Evolutionary conservation across 352 stramenopile genomes (phyloP).

Genomic region (Stramenopiles sp.): DNA sequence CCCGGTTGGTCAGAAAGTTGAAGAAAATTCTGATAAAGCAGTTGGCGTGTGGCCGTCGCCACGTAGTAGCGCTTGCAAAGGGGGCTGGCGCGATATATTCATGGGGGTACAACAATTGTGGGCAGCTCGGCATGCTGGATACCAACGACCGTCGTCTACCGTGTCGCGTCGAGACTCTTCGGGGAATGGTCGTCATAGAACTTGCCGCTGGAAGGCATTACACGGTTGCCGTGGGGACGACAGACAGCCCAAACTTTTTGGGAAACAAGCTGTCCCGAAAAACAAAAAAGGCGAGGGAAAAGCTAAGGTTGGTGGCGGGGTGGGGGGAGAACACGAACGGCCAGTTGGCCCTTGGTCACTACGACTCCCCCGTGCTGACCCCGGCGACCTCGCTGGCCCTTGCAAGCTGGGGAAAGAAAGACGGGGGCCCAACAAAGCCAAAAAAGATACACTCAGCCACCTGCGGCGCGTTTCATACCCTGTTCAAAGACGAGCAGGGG

Average conservation of each 20-base stretch:
- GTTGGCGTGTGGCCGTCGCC: neutral
- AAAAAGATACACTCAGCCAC: neutral
- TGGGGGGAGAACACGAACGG: conserved; percentile 6
- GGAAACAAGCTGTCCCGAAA: neutral
- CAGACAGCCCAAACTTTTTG: neutral
- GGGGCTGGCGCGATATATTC: conserved; percentile 6
- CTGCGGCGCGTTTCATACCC: neutral
- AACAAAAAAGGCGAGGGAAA: neutral
- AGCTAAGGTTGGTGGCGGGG: neutral
- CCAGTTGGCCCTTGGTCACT: neutral
- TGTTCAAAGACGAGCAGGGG: conserved; percentile 5
- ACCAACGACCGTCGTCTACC: neutral
- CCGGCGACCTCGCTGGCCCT: neutral
- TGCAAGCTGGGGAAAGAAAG: conserved; percentile 6
- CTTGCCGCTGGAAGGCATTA: neutral
- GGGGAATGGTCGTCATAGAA: neutral
- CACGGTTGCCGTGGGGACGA: neutral
- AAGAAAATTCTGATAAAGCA: neutral
- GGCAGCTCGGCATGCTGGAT: conserved; percentile 1
- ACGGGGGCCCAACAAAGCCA: conserved; percentile 1
- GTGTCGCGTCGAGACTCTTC: neutral
- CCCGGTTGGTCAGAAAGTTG: neutral
- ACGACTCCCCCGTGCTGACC: neutral
- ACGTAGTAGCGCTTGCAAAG: neutral
- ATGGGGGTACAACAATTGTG: conserved; percentile 10